Percentiles rank a stretch among this genome's conserved stretches.
phyloP scores from a whole-genome alignment of 1,284 basidiomycete genomes.

The Trichosporon faecale region DNA sequence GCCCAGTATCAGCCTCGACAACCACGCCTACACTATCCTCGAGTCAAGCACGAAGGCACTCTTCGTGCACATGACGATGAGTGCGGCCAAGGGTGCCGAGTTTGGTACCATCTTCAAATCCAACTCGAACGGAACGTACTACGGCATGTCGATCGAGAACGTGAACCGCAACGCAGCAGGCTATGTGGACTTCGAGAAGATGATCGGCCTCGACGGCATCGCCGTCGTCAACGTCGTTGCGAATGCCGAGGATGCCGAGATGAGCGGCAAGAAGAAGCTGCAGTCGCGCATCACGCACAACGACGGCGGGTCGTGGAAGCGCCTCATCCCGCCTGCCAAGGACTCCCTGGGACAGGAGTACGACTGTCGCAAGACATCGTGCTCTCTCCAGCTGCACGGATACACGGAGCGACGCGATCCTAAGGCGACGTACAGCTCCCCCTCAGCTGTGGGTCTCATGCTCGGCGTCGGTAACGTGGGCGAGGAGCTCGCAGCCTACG shows the following conservation, averaged over 20 bases:
- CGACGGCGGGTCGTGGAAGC: slow-evolving; percentile 88
- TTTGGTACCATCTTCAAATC: slow-evolving; percentile 92
- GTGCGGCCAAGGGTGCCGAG: slow-evolving; percentile 65
- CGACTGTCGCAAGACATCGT: slow-evolving; percentile 69
- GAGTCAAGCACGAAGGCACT: slow-evolving; percentile 90
- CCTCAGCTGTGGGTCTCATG: slow-evolving; percentile 85
- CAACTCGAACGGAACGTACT: slow-evolving; percentile 98
- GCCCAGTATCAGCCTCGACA: slow-evolving; percentile 78
- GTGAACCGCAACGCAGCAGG: slow-evolving; percentile 85
- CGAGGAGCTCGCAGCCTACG: slow-evolving; percentile 72
- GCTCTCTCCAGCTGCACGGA: slow-evolving; percentile 86
- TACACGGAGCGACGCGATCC: slow-evolving; percentile 91
- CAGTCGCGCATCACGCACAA: slow-evolving; percentile 93
- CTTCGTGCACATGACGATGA: slow-evolving; percentile 94
- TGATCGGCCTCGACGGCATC: slow-evolving; percentile 92
- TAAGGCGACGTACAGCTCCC: slow-evolving; percentile 85
- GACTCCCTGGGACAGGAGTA: slow-evolving; percentile 79
- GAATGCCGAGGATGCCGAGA: slow-evolving; percentile 67
- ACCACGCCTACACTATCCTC: slow-evolving; percentile 62
- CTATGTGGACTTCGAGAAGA: slow-evolving; percentile 97
- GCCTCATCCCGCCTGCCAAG: slow-evolving; percentile 65
- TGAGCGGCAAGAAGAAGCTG: slow-evolving; percentile 72
- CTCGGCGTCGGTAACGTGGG: slow-evolving; percentile 98
- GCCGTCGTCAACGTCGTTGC: slow-evolving; percentile 83
- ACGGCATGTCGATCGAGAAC: slow-evolving; percentile 75